Conservation (phyloP, 2,329 filamentous ascomycete genomes). For the Aspergillus novofumigatus region DNA sequence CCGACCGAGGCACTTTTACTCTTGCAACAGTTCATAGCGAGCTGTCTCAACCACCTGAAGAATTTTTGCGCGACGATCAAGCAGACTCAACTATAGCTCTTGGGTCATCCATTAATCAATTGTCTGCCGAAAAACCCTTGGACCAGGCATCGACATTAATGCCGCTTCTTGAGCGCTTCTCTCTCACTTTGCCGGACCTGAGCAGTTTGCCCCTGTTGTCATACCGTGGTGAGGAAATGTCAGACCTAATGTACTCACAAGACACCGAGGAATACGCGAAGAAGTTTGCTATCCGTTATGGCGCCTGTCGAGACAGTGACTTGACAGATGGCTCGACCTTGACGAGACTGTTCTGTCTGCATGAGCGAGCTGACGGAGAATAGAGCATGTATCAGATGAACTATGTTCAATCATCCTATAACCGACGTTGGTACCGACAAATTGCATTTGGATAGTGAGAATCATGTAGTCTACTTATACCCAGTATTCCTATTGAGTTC, state of each 20-base stretch:
- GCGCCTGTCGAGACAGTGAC: constrained; percentile 55
- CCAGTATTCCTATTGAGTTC: background rate
- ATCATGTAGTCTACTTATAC: background rate
- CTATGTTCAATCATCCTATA: background rate
- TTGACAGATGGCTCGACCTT: constrained; percentile 36
- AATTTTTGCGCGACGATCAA: constrained; percentile 34
- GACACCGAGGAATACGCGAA: constrained; percentile 51
- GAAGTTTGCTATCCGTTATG: constrained; percentile 60
- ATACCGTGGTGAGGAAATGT: constrained; percentile 54
- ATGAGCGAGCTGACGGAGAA: constrained; percentile 22
- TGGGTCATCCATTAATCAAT: background rate
- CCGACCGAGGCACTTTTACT: constrained; percentile 43
- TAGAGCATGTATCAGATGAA: background rate
- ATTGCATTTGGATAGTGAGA: background rate
- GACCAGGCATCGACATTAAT: constrained; percentile 44
- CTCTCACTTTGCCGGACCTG: constrained; percentile 47
- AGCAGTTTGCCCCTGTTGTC: constrained; percentile 55
- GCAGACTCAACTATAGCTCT: background rate
- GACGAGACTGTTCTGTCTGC: constrained; percentile 63
- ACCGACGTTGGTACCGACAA: no score
- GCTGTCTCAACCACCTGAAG: constrained; percentile 68
- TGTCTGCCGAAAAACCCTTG: constrained; percentile 22
- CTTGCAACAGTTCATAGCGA: constrained; percentile 76
- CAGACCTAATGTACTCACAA: constrained; percentile 36
- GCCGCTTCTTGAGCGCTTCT: constrained; percentile 44